These are phyloP conservation scores for Aspergillus sparsus DNA, from an alignment of 495 filamentous ascomycete species.

Conservation along the genomic window DNA sequence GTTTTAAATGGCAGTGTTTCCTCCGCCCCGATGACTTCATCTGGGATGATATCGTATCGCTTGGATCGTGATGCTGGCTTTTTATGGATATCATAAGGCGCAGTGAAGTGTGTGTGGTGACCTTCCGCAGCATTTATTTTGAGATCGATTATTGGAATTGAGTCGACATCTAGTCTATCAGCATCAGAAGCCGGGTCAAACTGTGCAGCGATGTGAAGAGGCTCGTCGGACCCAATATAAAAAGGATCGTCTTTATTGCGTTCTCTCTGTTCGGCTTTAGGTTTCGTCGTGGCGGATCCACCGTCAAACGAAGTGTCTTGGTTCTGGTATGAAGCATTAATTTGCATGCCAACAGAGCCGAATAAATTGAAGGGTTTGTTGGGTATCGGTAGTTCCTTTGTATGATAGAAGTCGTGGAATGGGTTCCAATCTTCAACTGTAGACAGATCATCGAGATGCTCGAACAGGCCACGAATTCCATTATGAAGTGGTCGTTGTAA, in stretches of 20 bases:
- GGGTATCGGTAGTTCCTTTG: slow-evolving; percentile 33
- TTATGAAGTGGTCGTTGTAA: slow-evolving; percentile 79
- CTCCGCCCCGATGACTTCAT: slow-evolving; percentile 52
- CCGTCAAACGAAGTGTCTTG: slow-evolving; percentile 57
- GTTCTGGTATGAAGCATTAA: slow-evolving; percentile 63
- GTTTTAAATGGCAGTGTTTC: slow-evolving; percentile 34
- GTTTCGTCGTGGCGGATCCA: slow-evolving; percentile 59
- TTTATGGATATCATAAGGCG: slow-evolving; percentile 22
- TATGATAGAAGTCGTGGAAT: slow-evolving; percentile 73
- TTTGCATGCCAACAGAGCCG: slow-evolving; percentile 20
- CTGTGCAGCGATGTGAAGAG: slow-evolving; percentile 56
- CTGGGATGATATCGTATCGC: slow-evolving; percentile 60
- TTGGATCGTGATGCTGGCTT: slow-evolving; percentile 35
- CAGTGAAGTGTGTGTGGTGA: slow-evolving; percentile 19
- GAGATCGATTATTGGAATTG: slow-evolving; percentile 92
- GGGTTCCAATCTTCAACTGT: slow-evolving; percentile 11
- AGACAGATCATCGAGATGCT: slow-evolving; percentile 9
- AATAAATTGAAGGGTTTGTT: slow-evolving; percentile 36
- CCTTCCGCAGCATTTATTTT: slow-evolving; percentile 58
- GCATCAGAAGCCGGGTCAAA: slow-evolving; percentile 74
- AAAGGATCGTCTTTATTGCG: slow-evolving; percentile 92
- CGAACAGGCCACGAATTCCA: slow-evolving; percentile 65
- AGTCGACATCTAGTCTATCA: slow-evolving; percentile 81
- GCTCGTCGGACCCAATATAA: slow-evolving; percentile 69
- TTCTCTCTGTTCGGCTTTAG: slow-evolving; percentile 69